Evolutionary conservation across 2,329 filamentous ascomycete species (phyloP), one percentile per base, ranked within the genome.

Genomic region (Clonostachys chloroleuca): DNA sequence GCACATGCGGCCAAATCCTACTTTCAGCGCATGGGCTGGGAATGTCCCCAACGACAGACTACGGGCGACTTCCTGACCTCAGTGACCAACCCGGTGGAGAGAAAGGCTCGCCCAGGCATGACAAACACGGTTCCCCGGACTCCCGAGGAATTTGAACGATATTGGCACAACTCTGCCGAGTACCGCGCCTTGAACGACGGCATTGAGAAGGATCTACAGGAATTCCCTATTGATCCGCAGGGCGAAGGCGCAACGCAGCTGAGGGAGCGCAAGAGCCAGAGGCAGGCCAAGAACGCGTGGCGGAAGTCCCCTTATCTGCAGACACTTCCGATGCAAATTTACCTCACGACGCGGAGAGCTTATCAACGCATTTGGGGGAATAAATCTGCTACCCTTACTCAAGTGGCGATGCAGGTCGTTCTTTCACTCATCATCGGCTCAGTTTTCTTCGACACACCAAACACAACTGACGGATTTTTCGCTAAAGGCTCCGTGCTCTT

Each of bases 11-110:
- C 74, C 5, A 78, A 72, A 52, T 69, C 79, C 48, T 88, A 87
- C 63, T 89, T 89, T 52, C 62, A 83, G 53, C 69, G 80, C 53
- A 72, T 89, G 1, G 85, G 85, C 6, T 88, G 81, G 74, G 61
- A 77, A 34, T 89, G 85, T 54, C 84, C 84, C 0, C 63, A 74
- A 4, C 75, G 86, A 4, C 84, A 88, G 59, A 88, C 84, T 0
- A 84, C 80, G 0, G 81, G 77, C 2, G 86, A 89, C 55, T 89
- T 89, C 57, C 66, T 89, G 10, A 89, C 85, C 0, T 82, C 81
- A 0, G 69, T 89, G 20, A 88, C 85, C 0, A 85, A 84, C 54
- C 81, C 83, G 0, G 60, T 66, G 1, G 84, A 88, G 62, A 74
- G 85, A 33, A 66, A 68, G 42, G 63, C 77, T 0, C 70, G 72